Evolutionary conservation across 1,139 yeast species (phyloP), one percentile per base, ranked within the genome.

Genomic region (Suhomyces bribrorum): DNA sequence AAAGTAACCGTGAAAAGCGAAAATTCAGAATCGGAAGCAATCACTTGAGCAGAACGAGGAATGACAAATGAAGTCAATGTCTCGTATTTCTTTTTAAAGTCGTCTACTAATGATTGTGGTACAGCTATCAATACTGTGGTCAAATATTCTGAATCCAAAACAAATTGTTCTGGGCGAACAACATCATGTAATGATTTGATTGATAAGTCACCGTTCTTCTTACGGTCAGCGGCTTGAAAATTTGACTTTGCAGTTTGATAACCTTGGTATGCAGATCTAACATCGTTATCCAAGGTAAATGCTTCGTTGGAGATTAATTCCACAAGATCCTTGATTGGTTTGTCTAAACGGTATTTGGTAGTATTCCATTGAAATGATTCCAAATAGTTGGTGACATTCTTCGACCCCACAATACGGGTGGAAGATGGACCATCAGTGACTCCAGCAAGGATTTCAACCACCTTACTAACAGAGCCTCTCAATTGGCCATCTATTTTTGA

Each of bases 181-280:
- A 92, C 78, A 53, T 88, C 95, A 58, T 90, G 97, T 45, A 92
- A 73, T 4, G 96, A 86, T 59, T 87, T 83, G 44, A 90, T 92
- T 7, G 96, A 83, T 49, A 92, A 75, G 61, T 94, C 96, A 41
- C 99, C 99, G 34, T 85, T 86, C 59, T 85, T 87, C 64, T 89
- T 89, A 54, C 97, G 79, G 62, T 92, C 96, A 23, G 95, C 94
- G 9, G 96, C 89, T 34, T 82, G 76, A 48, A 89, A 75, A 56
- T 83, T 86, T 31, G 95, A 79, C 64, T 84, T 87, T 34, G 97
- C 96, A 32, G 80, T 75, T 53, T 81, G 86, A 64, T 88, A 92
- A 47, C 70, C 73, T 52, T 83, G 79, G 59, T 76, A 85, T 16
- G 86, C 71, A 11, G 78, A 65, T 57, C 88, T 78, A 35, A 92